phyloP scores from a whole-genome alignment of 148 eudicot species.

The Tetragonia tetragonoides region DNA sequence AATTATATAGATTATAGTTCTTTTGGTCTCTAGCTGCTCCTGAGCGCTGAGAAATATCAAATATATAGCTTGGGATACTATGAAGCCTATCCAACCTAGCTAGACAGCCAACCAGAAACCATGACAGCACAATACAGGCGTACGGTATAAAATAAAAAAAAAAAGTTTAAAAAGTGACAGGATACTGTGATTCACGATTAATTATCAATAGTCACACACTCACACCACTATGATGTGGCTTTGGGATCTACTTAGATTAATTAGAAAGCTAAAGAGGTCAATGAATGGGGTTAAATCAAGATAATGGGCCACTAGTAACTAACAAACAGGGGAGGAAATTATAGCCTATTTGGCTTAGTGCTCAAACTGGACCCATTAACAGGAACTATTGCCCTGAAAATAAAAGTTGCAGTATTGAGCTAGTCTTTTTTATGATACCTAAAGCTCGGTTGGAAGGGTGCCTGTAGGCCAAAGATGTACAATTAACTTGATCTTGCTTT shows the following conservation, averaged over 20 bases:
- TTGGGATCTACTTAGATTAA: constrained; percentile 11
- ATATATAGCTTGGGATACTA: not conserved
- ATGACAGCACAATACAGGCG: constrained; percentile 4
- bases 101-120: not conserved
- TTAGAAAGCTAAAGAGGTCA: constrained; percentile 12
- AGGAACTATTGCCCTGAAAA: constrained; percentile 6
- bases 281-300: constrained; percentile 36
- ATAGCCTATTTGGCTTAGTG: constrained; percentile 14
- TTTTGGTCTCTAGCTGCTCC: too few species aligned
- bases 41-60: too few species aligned
- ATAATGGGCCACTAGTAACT: constrained; percentile 14
- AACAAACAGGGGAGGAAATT: constrained; percentile 12
- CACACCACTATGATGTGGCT: constrained; percentile 7
- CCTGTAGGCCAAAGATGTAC: constrained; percentile 42
- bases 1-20: too few species aligned
- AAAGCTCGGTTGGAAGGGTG: constrained; percentile 41
- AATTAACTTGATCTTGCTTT: not conserved
- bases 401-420: not conserved
- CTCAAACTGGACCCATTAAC: constrained; percentile 23
- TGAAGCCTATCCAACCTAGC: constrained; percentile 1
- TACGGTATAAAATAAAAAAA: not conserved
- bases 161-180: not conserved
- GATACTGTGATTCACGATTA: constrained; percentile 2
- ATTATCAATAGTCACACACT: constrained; percentile 11
- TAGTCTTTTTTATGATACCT: constrained; percentile 17